Evolutionary conservation across 2,329 filamentous ascomycete species (phyloP).

Genomic region (Chaetomium sp.): DNA sequence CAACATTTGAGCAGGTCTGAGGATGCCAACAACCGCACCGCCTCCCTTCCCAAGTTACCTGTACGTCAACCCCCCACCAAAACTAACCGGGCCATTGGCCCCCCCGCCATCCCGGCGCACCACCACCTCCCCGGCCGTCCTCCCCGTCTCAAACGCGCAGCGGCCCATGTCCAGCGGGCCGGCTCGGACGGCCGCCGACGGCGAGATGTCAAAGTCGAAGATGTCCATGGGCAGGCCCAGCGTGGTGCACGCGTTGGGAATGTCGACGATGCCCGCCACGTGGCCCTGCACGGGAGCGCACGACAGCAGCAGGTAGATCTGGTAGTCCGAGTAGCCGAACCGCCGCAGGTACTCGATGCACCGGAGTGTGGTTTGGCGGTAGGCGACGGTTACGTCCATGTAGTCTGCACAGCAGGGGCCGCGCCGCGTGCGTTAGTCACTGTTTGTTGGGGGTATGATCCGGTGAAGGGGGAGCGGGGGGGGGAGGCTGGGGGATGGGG

Average conservation of each 20-base stretch:
- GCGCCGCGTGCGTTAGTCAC: not conserved
- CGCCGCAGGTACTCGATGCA: conserved; percentile 78
- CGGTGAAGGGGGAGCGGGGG: not conserved
- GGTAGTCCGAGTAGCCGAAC: conserved; percentile 72
- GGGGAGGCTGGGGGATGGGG: not conserved
- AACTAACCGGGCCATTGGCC: conserved; percentile 47
- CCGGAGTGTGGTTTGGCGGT: conserved; percentile 75
- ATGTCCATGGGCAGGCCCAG: conserved; percentile 89
- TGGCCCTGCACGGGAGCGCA: conserved; percentile 88
- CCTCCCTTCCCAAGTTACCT: conserved; percentile 36
- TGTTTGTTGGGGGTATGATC: not conserved
- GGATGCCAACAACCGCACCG: not conserved
- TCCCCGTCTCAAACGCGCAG: conserved; percentile 65
- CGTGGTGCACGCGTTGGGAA: conserved; percentile 89
- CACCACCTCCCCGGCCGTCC: conserved; percentile 47
- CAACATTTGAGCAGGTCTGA: not conserved
- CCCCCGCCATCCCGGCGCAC: conserved; percentile 42
- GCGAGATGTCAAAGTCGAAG: conserved; percentile 89
- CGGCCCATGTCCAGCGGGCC: conserved; percentile 63
- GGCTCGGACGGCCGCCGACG: conserved; percentile 46
- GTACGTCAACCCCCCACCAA: conserved; percentile 54
- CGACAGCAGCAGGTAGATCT: conserved; percentile 82
- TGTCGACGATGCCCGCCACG: conserved; percentile 85
- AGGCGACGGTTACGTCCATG: conserved; percentile 82
- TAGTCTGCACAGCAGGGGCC: conserved; percentile 63